phyloP scores from a whole-genome alignment of 208 protist genomes.

The Leishmania mexicana region DNA sequence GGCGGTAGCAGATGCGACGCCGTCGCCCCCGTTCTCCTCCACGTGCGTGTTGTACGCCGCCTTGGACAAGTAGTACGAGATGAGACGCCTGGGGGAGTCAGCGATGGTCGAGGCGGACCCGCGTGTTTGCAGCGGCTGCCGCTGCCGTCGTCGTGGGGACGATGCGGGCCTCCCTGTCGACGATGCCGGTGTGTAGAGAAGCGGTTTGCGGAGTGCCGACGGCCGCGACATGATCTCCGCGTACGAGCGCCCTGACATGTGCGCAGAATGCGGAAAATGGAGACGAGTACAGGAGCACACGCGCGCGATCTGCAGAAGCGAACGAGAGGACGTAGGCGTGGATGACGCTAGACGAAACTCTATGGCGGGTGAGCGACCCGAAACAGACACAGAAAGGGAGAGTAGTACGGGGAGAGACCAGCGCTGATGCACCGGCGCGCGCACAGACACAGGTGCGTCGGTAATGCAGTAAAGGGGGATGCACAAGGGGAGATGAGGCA shows the following conservation, averaged over 20 bases:
- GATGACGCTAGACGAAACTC: not conserved
- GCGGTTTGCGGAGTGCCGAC: slow-evolving; percentile 10
- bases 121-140: not conserved
- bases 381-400: not conserved
- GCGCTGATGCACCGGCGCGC: not conserved
- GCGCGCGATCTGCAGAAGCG: not conserved
- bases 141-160: not conserved
- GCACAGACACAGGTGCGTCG: not conserved
- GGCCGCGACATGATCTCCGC: slow-evolving; percentile 17
- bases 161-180: not conserved
- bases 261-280: not conserved
- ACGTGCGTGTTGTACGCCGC: slow-evolving; percentile 26
- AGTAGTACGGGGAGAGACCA: not conserved
- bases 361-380: not conserved
- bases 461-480: not conserved
- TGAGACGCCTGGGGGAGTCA: slow-evolving; percentile 24
- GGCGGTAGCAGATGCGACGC: not conserved
- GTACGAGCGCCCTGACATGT: slow-evolving; percentile 18
- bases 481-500: not conserved
- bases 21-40: slow-evolving; percentile 2
- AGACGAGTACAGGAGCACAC: not conserved
- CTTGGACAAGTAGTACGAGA: slow-evolving; percentile 40
- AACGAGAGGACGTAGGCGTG: not conserved
- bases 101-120: slow-evolving; percentile 13
- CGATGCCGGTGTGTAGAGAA: slow-evolving; percentile 5